Evolutionary conservation across 768 basidiomycete genomes (phyloP).

Genomic region (Pulveroboletus sp.): DNA sequence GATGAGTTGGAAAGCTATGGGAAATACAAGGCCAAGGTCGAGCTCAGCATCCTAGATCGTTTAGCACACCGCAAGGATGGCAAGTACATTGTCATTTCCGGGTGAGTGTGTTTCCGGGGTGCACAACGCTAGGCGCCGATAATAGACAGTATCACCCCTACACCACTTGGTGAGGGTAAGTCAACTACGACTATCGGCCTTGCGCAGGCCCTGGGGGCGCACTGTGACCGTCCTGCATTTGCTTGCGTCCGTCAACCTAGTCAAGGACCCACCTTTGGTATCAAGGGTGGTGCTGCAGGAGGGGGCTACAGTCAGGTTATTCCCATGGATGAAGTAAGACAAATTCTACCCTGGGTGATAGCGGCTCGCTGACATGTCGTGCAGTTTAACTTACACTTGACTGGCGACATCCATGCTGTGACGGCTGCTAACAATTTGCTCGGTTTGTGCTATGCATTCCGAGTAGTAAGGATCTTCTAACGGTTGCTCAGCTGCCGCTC

Average conservation of each 20-base stretch:
- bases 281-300: constrained; percentile 98
- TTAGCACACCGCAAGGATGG: constrained; percentile 82
- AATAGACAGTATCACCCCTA: constrained; percentile 77
- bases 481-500: constrained; percentile 69
- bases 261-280: constrained; percentile 98
- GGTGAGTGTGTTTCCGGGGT: constrained; percentile 40
- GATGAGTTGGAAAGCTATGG: constrained; percentile 93
- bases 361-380: constrained; percentile 2
- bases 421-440: constrained; percentile 96
- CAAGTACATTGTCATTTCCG: constrained; percentile 95
- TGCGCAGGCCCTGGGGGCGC: constrained; percentile 93
- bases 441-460: constrained; percentile 40
- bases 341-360: not conserved
- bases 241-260: constrained; percentile 97
- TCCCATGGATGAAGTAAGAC: constrained; percentile 90
- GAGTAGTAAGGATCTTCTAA: constrained; percentile 2
- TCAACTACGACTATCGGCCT: constrained; percentile 97
- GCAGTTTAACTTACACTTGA: constrained; percentile 92
- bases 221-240: constrained; percentile 87
- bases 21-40: constrained; percentile 95
- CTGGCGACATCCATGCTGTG: constrained; percentile 97
- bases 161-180: constrained; percentile 96
- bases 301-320: constrained; percentile 99
- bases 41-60: constrained; percentile 81
- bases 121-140: not conserved